These are phyloP conservation scores for Neurospora sp. DNA, from an alignment of 495 filamentous ascomycete genomes.

Conservation along the genomic window DNA sequence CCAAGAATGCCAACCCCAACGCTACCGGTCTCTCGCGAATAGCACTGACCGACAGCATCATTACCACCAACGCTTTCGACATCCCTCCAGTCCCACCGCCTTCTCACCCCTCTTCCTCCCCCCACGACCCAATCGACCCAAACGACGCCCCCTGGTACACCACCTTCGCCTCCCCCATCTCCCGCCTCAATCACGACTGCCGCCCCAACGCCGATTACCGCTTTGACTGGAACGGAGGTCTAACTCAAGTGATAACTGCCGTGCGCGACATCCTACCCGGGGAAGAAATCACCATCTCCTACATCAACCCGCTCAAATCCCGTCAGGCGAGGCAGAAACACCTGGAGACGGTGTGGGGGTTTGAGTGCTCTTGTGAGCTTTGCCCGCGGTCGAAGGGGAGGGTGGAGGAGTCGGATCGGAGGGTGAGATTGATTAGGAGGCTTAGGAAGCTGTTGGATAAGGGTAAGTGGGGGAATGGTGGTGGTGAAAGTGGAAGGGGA, in stretches of 20 bases:
- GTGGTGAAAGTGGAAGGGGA: too few species aligned
- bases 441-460: too few species aligned
- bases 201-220: slow-evolving; percentile 34
- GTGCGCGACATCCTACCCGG: slow-evolving; percentile 23
- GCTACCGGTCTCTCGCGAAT: slow-evolving; percentile 2
- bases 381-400: slow-evolving; percentile 16
- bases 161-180: slow-evolving; percentile 22
- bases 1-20: neutral
- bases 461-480: too few species aligned
- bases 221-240: slow-evolving; percentile 20
- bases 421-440: too few species aligned
- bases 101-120: slow-evolving; percentile 29
- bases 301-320: slow-evolving; percentile 27
- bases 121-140: slow-evolving; percentile 10
- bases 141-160: slow-evolving; percentile 15
- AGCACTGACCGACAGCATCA: slow-evolving; percentile 14
- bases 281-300: slow-evolving; percentile 31
- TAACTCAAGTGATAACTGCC: slow-evolving; percentile 28
- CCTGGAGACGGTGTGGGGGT: slow-evolving; percentile 28
- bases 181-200: slow-evolving; percentile 36
- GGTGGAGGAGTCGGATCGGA: slow-evolving; percentile 21
- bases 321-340: slow-evolving; percentile 15
- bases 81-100: slow-evolving; percentile 20
- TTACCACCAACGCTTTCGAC: slow-evolving; percentile 26
- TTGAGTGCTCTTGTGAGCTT: slow-evolving; percentile 25